Base-by-base conservation (phyloP, 305 asterid species). In the Lippia alba region DNA sequence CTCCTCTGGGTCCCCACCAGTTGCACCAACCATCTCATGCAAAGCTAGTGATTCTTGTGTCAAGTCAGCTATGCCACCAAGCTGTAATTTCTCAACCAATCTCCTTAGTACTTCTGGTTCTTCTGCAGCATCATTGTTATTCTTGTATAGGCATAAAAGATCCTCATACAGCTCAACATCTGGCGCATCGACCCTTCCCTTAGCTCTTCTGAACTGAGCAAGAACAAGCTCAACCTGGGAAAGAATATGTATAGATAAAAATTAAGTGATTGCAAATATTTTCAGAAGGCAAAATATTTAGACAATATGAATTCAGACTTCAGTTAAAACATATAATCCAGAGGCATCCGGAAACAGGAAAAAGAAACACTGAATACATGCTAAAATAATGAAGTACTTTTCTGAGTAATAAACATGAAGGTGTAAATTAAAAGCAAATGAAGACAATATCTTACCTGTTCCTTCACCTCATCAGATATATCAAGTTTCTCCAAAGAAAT, bases 1-100 rank as follows among this genome's bases (percentile, higher is more conserved):
- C 75, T 88, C 92, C 80, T 74, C 98, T 50, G 94, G 97, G 68
- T 94, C 98, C 72, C 88, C 96, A 54, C 89, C 97, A 15, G 96
- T 86, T 56, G 87, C 87, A 68, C 85, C 78, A 72, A 91, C 96
- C 97, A 94, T 85, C 75, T 90, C 99, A 80, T 94, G 97, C 91
- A 94, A 82, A 79, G 98, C 99, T 59, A 89, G 76, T 56, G 99
- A 94, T 80, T 94, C 99, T 86, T 88, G 99, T 33, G 94, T 87
- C 53, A 94, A 81, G 64, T 94, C 97, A 39, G 91, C 80, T 74
- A 91, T 87, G 69, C 88, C 89, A n/a, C 84, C 77, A 18, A 94
- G 89, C 77, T 94, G 92, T 72, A 94, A 75, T 82, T 92, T 94
- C 30, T 90, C 91, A 19, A 91, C 92, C 75, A 90, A 69, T 80